These are phyloP conservation scores for Colletotrichum viniferum DNA, from an alignment of 2,329 filamentous ascomycete species.

Conservation along the genomic window DNA sequence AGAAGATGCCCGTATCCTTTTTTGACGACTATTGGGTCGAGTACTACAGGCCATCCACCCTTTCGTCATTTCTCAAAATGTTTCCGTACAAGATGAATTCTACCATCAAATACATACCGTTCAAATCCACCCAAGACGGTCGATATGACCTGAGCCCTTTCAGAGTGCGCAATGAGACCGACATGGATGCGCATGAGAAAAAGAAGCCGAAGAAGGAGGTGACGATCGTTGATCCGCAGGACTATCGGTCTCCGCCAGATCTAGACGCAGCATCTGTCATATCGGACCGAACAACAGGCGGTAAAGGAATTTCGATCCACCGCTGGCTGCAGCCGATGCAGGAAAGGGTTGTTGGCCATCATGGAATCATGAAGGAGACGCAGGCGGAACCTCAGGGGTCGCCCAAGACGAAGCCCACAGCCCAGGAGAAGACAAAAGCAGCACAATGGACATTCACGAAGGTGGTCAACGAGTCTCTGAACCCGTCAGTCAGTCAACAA, in stretches of 20 bases:
- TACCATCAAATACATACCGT: slow-evolving; percentile 80
- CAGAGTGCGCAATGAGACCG: slow-evolving; percentile 71
- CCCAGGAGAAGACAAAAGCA: slow-evolving; percentile 77
- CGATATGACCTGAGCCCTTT: slow-evolving; percentile 90
- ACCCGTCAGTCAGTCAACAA: slow-evolving; percentile 76
- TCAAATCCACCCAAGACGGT: slow-evolving; percentile 73
- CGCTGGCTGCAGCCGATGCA: slow-evolving; percentile 62
- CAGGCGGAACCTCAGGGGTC: slow-evolving; percentile 25
- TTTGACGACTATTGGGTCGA: slow-evolving; percentile 98
- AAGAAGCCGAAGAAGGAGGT: slow-evolving; percentile 71
- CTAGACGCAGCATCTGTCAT: background rate
- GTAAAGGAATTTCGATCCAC: slow-evolving; percentile 57
- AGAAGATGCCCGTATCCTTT: slow-evolving; percentile 55
- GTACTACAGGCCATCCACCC: slow-evolving; percentile 86
- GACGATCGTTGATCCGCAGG: slow-evolving; percentile 68
- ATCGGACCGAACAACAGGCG: slow-evolving; percentile 10
- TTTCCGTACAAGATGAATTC: slow-evolving; percentile 94
- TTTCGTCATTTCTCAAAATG: slow-evolving; percentile 91
- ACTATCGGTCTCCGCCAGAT: slow-evolving; percentile 37
- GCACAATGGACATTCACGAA: slow-evolving; percentile 90
- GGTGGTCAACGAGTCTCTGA: slow-evolving; percentile 82
- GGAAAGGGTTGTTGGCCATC: slow-evolving; percentile 29
- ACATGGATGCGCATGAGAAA: slow-evolving; percentile 64
- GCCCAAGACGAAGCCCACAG: slow-evolving; percentile 57
- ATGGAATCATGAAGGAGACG: slow-evolving; percentile 64